Conservation (phyloP, 2,329 filamentous ascomycete species). For the Alternaria sp. region DNA sequence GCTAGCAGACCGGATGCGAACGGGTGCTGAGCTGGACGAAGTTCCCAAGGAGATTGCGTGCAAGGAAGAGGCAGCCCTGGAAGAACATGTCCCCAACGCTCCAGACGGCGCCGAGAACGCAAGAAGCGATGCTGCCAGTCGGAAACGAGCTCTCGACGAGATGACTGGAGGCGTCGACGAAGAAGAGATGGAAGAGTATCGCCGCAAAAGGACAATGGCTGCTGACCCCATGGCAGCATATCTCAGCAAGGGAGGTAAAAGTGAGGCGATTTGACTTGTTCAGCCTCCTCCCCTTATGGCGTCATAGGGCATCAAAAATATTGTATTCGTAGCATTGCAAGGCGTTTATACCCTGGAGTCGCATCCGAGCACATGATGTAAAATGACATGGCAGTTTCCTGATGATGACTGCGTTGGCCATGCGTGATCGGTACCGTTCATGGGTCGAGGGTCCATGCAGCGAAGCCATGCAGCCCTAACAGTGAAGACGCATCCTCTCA, state of each 20-base stretch:
- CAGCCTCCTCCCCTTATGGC: constrained; percentile 15
- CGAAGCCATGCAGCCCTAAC: constrained; percentile 25
- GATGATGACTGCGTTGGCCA: constrained; percentile 48
- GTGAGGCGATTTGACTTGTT: constrained; percentile 63
- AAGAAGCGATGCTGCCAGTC: constrained; percentile 55
- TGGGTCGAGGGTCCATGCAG: constrained; percentile 26
- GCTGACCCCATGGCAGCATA: constrained; percentile 89
- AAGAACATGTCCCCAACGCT: constrained; percentile 57
- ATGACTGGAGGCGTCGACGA: constrained; percentile 81
- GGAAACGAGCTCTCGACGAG: constrained; percentile 80
- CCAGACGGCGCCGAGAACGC: constrained; percentile 54
- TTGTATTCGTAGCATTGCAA: constrained; percentile 46
- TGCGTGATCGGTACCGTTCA: constrained; percentile 39
- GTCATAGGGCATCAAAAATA: constrained; percentile 23
- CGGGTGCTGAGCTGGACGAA: constrained; percentile 57
- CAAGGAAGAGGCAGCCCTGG: constrained; percentile 53
- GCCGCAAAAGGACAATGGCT: constrained; percentile 74
- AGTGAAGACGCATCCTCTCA: constrained; percentile 25
- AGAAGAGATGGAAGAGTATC: constrained; percentile 86
- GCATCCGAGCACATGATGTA: constrained; percentile 36
- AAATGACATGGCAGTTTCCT: constrained; percentile 48
- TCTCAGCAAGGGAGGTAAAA: constrained; percentile 70
- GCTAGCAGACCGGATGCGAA: constrained; percentile 71
- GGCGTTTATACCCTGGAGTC: constrained; percentile 40
- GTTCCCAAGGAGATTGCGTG: constrained; percentile 54